Conservation (phyloP, 2,329 filamentous ascomycete species). For the Lasiodiplodia gonubiensis region DNA sequence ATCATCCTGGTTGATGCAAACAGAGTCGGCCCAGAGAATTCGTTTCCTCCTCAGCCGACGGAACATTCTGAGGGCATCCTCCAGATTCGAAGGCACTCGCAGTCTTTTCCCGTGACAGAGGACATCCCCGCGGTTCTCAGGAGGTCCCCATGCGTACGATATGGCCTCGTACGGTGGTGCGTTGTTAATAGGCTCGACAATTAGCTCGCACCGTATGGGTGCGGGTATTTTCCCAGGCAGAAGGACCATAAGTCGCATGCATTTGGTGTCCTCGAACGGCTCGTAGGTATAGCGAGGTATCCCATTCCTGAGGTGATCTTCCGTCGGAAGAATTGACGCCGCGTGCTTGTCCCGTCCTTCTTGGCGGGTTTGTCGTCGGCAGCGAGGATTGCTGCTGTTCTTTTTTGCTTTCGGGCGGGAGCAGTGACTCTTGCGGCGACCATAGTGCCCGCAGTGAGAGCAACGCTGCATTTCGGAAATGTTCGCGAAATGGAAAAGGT, state of each 20-base stretch:
- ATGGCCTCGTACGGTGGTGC: conserved; percentile 29
- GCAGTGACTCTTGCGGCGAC: too few species aligned
- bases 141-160: conserved; percentile 30
- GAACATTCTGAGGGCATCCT: conserved; percentile 17
- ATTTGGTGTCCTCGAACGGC: background rate
- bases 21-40: conserved; percentile 30
- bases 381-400: too few species aligned
- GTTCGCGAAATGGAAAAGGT: too few species aligned
- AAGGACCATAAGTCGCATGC: background rate
- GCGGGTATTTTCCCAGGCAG: background rate
- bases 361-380: too few species aligned
- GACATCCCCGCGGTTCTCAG: background rate
- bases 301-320: too few species aligned
- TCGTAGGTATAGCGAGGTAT: background rate
- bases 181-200: background rate
- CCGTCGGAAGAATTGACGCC: too few species aligned
- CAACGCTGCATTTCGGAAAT: too few species aligned
- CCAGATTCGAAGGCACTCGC: background rate
- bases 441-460: too few species aligned
- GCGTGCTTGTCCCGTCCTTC: too few species aligned
- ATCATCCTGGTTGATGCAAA: conserved; percentile 31
- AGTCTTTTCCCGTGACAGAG: conserved; percentile 22
- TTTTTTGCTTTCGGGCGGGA: too few species aligned
- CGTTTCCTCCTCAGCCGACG: conserved; percentile 4
- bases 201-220: background rate